Evolutionary conservation across 2,329 filamentous ascomycete genomes (phyloP), one percentile per base, ranked within the genome.

Genomic region (Dactylellina parvicollis): DNA sequence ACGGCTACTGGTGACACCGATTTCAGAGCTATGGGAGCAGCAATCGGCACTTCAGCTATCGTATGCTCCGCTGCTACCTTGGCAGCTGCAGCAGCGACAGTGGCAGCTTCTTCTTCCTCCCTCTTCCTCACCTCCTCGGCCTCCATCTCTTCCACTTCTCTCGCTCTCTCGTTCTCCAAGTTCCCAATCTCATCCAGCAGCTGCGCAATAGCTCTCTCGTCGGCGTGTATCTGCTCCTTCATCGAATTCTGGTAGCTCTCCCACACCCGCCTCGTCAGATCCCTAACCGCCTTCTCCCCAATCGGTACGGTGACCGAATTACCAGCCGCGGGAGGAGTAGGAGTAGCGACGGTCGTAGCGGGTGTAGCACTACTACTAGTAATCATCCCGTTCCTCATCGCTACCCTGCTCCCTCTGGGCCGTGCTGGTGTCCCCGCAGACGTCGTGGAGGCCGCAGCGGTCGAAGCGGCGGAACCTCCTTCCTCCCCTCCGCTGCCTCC

Each of bases 101-200:
- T 55, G 20, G 64, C 64, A n/a, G 42, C 64, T 20, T 60, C 57
- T 28, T 49, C 61, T 59, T 59, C 47, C 28, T 60, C 57, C 38
- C 42, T 69, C 67, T 59, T 54, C 52, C 44, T 57, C 22, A 40
- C 59, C 44, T 72, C 67, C 12, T 55, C 62, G n/a, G 64, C 59
- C 24, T 72, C 67, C 60, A 65, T 65, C 20, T 64, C 67, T 44
- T 72, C 66, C 5, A 64, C 42, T 30, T 72, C 66, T 26, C 59
- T 72, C 7, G 67, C 67, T 28, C 60, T 61, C 36, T 72, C 67
- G 42, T 72, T 72, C 59, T 72, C 67, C 44, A 72, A 20, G 26
- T 72, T 72, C 9, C 67, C 67, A 65, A 72, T 72, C 36, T 72
- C 67, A 42, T 72, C 67, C 46, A 72, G 24, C 12, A 72, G 36